Evolutionary conservation across 2,329 filamentous ascomycete species (phyloP).

Genomic region (Aspergillus pseudoglaucus): DNA sequence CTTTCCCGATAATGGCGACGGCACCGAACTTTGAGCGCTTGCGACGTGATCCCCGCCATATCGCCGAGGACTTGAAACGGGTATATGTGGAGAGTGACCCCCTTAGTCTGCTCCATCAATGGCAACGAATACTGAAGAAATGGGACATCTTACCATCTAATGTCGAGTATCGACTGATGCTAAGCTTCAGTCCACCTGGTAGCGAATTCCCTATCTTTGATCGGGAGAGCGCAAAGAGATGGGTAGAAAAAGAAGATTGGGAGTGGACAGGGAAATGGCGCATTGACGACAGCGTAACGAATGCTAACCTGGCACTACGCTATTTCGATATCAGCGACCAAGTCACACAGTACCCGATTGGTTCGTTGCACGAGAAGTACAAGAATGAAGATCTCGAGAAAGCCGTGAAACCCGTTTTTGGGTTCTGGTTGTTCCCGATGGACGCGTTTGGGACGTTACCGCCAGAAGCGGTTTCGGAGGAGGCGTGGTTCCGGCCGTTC

Average conservation of each 20-base stretch:
- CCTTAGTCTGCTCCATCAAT: background rate
- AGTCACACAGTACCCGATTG: background rate
- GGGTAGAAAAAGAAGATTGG: background rate
- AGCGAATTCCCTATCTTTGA: background rate
- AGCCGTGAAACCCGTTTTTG: background rate
- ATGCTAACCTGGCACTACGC: background rate
- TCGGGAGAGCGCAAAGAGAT: background rate
- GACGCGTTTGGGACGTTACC: background rate
- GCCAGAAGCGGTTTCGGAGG: background rate
- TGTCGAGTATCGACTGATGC: background rate
- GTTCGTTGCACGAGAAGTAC: background rate
- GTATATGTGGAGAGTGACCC: background rate
- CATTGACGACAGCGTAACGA: background rate
- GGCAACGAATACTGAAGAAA: background rate
- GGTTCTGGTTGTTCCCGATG: background rate
- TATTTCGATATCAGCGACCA: background rate
- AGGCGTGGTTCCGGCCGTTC: background rate
- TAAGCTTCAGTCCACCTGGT: background rate
- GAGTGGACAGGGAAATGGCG: background rate
- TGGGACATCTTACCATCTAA: background rate
- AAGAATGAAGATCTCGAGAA: background rate
- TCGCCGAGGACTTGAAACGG: background rate
- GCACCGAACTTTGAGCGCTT: background rate
- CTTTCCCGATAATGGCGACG: background rate
- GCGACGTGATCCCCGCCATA: background rate